Evolutionary conservation across 371 early-diverging fungal species (phyloP).

Genomic region (Coemansia sp.): DNA sequence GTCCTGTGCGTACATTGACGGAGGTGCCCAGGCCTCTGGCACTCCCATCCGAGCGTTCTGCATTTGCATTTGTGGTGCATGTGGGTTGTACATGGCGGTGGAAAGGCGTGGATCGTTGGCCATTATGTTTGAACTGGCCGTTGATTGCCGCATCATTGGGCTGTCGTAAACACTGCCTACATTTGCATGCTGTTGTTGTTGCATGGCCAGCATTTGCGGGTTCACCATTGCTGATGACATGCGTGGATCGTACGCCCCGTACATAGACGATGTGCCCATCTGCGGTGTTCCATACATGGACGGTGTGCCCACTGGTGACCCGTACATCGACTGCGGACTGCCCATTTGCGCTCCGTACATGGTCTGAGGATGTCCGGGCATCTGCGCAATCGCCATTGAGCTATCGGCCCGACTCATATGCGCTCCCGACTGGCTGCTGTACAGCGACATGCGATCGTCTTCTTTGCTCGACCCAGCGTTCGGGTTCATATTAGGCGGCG

Average conservation of each 20-base stretch:
- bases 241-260: slow-evolving; percentile 26
- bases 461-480: slow-evolving; percentile 32
- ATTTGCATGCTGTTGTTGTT: slow-evolving; percentile 22
- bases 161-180: slow-evolving; percentile 21
- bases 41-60: slow-evolving; percentile 12
- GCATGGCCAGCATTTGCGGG: slow-evolving; percentile 30
- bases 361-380: slow-evolving; percentile 13
- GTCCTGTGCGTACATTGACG: slow-evolving; percentile 17
- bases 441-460: slow-evolving; percentile 42
- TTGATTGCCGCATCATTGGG: slow-evolving; percentile 13
- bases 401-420: slow-evolving; percentile 39
- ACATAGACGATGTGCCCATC: slow-evolving; percentile 1
- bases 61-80: slow-evolving; percentile 8
- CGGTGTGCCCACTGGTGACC: background rate
- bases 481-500: slow-evolving; percentile 45
- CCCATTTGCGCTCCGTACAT: slow-evolving; percentile 12
- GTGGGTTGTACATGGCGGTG: slow-evolving; percentile 29
- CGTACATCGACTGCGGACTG: background rate
- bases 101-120: slow-evolving; percentile 35
- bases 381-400: slow-evolving; percentile 30
- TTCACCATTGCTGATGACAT: slow-evolving; percentile 43
- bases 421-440: slow-evolving; percentile 45
- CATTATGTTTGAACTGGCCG: slow-evolving; percentile 9
- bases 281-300: slow-evolving; percentile 27
- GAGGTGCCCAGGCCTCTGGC: slow-evolving; percentile 39